Evolutionary conservation across 2,329 filamentous ascomycete species (phyloP).

Genomic region (Colletotrichum tropicicola): DNA sequence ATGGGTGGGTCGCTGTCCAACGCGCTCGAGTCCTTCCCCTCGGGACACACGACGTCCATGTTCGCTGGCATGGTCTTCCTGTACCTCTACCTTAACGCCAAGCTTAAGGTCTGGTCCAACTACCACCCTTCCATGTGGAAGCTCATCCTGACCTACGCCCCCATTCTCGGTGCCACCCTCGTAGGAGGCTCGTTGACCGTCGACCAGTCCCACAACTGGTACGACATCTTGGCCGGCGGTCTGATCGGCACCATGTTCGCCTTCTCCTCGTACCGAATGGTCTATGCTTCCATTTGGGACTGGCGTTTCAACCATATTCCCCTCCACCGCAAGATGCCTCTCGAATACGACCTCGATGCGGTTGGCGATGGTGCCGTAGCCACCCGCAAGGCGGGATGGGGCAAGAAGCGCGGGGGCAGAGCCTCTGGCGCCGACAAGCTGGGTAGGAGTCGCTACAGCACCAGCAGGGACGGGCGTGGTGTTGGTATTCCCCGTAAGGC

Average conservation of each 20-base stretch:
- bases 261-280: slow-evolving; percentile 72
- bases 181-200: slow-evolving; percentile 77
- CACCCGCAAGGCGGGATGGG: slow-evolving; percentile 70
- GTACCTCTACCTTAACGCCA: slow-evolving; percentile 79
- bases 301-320: slow-evolving; percentile 73
- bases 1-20: slow-evolving; percentile 72
- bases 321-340: slow-evolving; percentile 67
- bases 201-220: slow-evolving; percentile 80
- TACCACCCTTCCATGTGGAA: slow-evolving; percentile 83
- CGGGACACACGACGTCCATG: slow-evolving; percentile 77
- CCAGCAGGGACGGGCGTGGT: slow-evolving; percentile 4
- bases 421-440: not conserved
- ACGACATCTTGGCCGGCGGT: slow-evolving; percentile 73
- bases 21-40: slow-evolving; percentile 75
- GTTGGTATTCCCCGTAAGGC: slow-evolving; percentile 17
- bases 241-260: slow-evolving; percentile 73
- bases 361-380: slow-evolving; percentile 63
- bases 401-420: slow-evolving; percentile 35
- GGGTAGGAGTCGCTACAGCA: slow-evolving; percentile 3
- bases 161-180: slow-evolving; percentile 72
- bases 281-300: slow-evolving; percentile 74
- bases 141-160: slow-evolving; percentile 69
- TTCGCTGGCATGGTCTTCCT: slow-evolving; percentile 78
- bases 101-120: slow-evolving; percentile 78
- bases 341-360: slow-evolving; percentile 54